Percentiles rank a stretch among this genome's conserved stretches.
Evolutionary conservation across 1,139 yeast species (phyloP).

Genomic region (Scheffersomyces quercinus): DNA sequence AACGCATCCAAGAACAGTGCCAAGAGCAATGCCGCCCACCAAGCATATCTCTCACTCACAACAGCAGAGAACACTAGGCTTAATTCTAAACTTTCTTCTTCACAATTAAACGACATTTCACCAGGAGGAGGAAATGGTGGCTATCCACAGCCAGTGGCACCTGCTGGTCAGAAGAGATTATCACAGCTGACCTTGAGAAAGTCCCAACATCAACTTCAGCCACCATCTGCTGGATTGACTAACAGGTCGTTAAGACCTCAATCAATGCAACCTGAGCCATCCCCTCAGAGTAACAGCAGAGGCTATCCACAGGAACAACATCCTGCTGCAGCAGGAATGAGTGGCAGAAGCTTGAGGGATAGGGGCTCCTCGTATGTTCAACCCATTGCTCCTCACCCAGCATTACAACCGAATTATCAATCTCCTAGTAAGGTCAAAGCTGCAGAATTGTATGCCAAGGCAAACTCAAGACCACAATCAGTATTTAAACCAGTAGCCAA

Average conservation of each 20-base stretch:
- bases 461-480: constrained; percentile 44
- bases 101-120: constrained; percentile 27
- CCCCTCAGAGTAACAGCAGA: constrained; percentile 7
- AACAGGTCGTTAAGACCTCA: constrained; percentile 38
- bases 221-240: constrained; percentile 5
- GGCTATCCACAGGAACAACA: constrained; percentile 3
- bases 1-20: constrained; percentile 9
- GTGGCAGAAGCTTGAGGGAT: constrained; percentile 31
- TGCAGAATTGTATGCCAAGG: constrained; percentile 52
- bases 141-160: constrained; percentile 3
- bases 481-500: constrained; percentile 40
- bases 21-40: constrained; percentile 47
- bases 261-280: constrained; percentile 17
- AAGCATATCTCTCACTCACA: constrained; percentile 65
- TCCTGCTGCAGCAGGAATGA: constrained; percentile 22
- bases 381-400: constrained; percentile 47
- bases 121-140: constrained; percentile 2
- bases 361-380: constrained; percentile 34
- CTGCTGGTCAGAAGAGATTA: constrained; percentile 22
- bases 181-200: constrained; percentile 35
- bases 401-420: constrained; percentile 38
- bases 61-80: constrained; percentile 78
- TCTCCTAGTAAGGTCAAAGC: constrained; percentile 48
- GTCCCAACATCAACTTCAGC: constrained; percentile 15
- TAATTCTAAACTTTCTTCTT: constrained; percentile 58